These are phyloP conservation scores for Fonsecaea monophora DNA, from an alignment of 2,329 filamentous ascomycete species.

Conservation along the genomic window DNA sequence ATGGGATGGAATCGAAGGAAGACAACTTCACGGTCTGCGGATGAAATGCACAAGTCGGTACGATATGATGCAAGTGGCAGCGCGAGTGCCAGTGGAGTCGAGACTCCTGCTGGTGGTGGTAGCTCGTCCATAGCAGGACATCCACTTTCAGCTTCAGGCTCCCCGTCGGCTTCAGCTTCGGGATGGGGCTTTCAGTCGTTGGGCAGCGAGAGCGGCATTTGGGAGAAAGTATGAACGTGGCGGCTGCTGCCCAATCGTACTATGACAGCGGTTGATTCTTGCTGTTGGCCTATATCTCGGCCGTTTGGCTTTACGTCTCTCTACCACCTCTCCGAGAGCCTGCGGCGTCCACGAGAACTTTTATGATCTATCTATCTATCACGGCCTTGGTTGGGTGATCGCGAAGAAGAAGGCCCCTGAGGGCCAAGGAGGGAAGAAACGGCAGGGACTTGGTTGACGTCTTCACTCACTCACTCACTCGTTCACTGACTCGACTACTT, in stretches of 20 bases:
- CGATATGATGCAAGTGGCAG: constrained; percentile 11
- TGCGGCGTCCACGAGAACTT: neutral
- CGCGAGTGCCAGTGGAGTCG: constrained; percentile 7
- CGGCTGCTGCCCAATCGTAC: neutral
- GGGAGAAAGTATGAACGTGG: constrained; percentile 38
- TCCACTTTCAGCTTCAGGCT: neutral
- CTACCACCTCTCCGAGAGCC: neutral
- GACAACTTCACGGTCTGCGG: constrained; percentile 2
- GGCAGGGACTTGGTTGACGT: neutral
- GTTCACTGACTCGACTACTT: neutral
- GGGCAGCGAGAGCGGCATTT: constrained; percentile 38
- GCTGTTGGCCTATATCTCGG: neutral
- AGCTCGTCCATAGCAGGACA: neutral
- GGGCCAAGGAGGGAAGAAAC: neutral
- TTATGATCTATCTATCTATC: neutral
- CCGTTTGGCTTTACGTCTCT: neutral
- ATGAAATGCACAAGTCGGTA: constrained; percentile 7
- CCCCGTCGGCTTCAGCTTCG: constrained; percentile 10
- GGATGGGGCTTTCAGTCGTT: constrained; percentile 24
- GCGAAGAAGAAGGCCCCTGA: neutral
- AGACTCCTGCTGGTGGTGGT: neutral
- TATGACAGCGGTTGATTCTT: neutral
- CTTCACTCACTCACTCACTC: constrained; percentile 3
- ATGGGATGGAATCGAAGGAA: constrained; percentile 63
- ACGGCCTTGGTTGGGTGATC: neutral